A percentile compares a stretch with the other conserved stretches of the same genome.
Evolutionary conservation across 225 moss, liverwort and hornwort species (phyloP).

Genomic region (Thuidium tamariscinum): DNA sequence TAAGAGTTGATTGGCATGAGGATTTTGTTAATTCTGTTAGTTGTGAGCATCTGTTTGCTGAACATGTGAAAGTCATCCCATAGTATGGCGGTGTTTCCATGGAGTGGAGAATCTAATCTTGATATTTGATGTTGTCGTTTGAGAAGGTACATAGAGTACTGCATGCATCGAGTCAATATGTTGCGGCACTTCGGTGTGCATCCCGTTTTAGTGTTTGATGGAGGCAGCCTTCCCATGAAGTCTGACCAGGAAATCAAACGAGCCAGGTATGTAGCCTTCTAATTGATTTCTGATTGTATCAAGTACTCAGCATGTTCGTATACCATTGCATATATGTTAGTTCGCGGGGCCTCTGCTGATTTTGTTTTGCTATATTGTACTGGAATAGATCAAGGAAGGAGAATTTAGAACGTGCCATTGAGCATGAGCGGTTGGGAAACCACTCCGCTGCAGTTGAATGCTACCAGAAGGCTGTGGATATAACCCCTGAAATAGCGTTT

Average conservation of each 20-base stretch:
- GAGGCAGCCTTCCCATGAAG: conserved; percentile 88
- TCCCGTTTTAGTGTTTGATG: conserved; percentile 88
- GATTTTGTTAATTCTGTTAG: not conserved
- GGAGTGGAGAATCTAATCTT: not conserved
- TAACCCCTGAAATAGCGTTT: conserved; percentile 75
- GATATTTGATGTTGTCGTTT: not conserved
- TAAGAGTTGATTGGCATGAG: no score
- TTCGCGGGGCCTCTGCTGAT: not conserved
- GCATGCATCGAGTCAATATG: conserved; percentile 81
- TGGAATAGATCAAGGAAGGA: conserved; percentile 67
- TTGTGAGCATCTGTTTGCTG: not conserved
- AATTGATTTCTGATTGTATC: not conserved
- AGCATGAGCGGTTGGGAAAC: conserved; percentile 87
- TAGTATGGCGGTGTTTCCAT: not conserved
- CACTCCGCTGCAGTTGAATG: conserved; percentile 60
- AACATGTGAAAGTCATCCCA: not conserved
- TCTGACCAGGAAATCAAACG: conserved; percentile 85
- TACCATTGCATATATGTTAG: not conserved
- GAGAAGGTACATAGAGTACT: conserved; percentile 77
- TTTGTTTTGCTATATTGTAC: not conserved
- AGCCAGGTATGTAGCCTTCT: conserved; percentile 42
- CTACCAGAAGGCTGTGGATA: conserved; percentile 91
- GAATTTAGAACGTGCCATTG: conserved; percentile 74
- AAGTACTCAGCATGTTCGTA: not conserved
- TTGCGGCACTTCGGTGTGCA: conserved; percentile 79